These are phyloP conservation scores for Ilex paraguariensis DNA, from an alignment of 305 asterid species.

Conservation along the genomic window DNA sequence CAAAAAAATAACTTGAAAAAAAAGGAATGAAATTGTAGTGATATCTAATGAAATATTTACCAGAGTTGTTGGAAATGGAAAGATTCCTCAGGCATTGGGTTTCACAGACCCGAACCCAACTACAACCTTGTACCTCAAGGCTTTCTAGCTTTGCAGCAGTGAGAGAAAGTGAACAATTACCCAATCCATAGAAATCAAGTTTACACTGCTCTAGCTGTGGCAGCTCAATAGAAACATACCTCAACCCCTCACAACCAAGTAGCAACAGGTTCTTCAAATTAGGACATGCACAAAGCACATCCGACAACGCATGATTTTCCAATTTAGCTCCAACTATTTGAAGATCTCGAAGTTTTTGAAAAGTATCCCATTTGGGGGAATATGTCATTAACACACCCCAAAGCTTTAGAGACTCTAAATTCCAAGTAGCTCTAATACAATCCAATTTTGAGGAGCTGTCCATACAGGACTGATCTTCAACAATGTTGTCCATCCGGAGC, in stretches of 20 bases:
- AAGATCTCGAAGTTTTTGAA: conserved; percentile 68
- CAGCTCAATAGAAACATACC: conserved; percentile 44
- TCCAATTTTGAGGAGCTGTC: conserved; percentile 70
- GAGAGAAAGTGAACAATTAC: conserved; percentile 55
- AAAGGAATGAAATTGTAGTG: no score
- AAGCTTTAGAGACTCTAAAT: conserved; percentile 82
- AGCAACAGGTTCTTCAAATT: conserved; percentile 61
- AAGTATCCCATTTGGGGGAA: conserved; percentile 79
- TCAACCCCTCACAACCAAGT: conserved; percentile 87
- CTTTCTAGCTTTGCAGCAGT: conserved; percentile 49
- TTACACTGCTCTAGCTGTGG: conserved; percentile 66
- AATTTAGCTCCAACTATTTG: conserved; percentile 89
- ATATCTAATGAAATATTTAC: conserved; percentile 22
- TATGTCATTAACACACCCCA: conserved; percentile 85
- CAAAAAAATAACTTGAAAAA: no score
- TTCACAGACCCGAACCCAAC: conserved; percentile 61
- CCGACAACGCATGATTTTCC: conserved; percentile 54
- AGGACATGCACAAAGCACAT: conserved; percentile 70
- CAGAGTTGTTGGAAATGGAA: conserved; percentile 73
- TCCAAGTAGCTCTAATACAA: conserved; percentile 53
- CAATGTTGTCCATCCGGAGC: conserved; percentile 77
- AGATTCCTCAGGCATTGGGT: conserved; percentile 53
- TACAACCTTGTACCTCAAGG: conserved; percentile 94
- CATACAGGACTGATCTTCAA: conserved; percentile 30
- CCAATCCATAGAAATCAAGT: conserved; percentile 75